Conservation (phyloP, 2,329 filamentous ascomycete species). For the Daldinia eschscholtzii region DNA sequence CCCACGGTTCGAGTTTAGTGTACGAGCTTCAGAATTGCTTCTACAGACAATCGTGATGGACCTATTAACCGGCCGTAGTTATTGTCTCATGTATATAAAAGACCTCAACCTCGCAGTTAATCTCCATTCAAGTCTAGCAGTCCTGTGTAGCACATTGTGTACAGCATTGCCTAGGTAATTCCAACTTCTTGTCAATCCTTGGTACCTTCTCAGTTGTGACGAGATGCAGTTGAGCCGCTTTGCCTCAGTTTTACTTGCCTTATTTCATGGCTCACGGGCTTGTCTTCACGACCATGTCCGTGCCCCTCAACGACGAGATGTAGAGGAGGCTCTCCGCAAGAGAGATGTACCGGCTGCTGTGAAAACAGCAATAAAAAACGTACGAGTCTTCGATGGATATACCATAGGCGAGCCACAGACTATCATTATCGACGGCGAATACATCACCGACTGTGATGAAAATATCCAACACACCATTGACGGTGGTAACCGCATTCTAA, state of each 20-base stretch:
- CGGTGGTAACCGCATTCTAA: slow-evolving; percentile 45
- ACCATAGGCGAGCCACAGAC: slow-evolving; percentile 26
- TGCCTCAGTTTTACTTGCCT: not conserved
- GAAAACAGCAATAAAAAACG: slow-evolving; percentile 42
- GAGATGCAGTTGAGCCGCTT: not conserved
- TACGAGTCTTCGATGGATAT: slow-evolving; percentile 42
- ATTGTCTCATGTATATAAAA: not conserved
- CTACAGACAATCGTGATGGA: not conserved
- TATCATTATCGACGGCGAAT: slow-evolving; percentile 36
- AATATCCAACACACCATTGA: slow-evolving; percentile 42
- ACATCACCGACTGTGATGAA: slow-evolving; percentile 30
- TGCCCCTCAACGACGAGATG: not conserved
- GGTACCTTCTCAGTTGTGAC: not conserved
- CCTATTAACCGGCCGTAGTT: not conserved
- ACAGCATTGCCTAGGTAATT: not conserved
- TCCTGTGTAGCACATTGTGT: no score
- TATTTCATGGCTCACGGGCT: not conserved
- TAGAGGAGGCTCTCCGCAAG: slow-evolving; percentile 24
- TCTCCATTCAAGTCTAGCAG: not conserved
- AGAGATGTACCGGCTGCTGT: slow-evolving; percentile 27
- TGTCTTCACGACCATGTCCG: not conserved
- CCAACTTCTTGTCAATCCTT: not conserved
- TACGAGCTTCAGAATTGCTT: not conserved
- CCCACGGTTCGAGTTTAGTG: slow-evolving; percentile 5
- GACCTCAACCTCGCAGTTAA: no score